phyloP scores from a whole-genome alignment of 2,329 filamentous ascomycete genomes.

The Mycosphaerelloides madeirae region DNA sequence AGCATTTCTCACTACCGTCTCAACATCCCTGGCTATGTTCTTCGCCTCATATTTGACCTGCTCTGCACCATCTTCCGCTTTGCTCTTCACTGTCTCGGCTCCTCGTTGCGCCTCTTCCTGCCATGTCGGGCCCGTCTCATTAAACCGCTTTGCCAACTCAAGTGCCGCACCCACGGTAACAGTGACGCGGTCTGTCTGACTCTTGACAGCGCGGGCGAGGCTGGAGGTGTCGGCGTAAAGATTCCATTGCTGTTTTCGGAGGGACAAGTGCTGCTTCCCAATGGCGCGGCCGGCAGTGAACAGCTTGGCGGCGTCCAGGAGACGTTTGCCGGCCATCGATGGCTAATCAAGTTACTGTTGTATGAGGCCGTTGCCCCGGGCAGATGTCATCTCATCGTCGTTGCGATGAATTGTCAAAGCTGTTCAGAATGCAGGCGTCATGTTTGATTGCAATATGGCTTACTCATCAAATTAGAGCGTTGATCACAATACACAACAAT shows the following conservation, averaged over 20 bases:
- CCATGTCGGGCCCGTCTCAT: slow-evolving; percentile 43
- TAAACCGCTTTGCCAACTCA: slow-evolving; percentile 54
- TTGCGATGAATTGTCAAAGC: too few species aligned
- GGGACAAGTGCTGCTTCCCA: slow-evolving; percentile 51
- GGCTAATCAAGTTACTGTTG: not conserved
- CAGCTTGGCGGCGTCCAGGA: slow-evolving; percentile 49
- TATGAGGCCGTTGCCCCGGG: not conserved
- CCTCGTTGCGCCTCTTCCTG: slow-evolving; percentile 6
- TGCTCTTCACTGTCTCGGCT: slow-evolving; percentile 8
- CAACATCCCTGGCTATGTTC: slow-evolving; percentile 13
- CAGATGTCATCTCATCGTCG: too few species aligned
- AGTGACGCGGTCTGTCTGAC: slow-evolving; percentile 57
- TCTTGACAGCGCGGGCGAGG: slow-evolving; percentile 58
- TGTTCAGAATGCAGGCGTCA: too few species aligned
- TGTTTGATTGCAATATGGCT: too few species aligned
- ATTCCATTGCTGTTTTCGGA: slow-evolving; percentile 59
- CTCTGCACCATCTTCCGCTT: slow-evolving; percentile 14
- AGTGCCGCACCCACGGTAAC: slow-evolving; percentile 58
- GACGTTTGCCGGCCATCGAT: slow-evolving; percentile 47
- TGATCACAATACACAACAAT: too few species aligned
- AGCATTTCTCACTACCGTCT: slow-evolving; percentile 5
- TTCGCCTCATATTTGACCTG: slow-evolving; percentile 27
- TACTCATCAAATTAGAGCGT: too few species aligned
- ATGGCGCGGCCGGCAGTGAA: slow-evolving; percentile 45
- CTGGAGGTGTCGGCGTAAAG: slow-evolving; percentile 61